Evolutionary conservation across 1,139 yeast genomes (phyloP).

Genomic region (Lodderomyces metapsilosis): DNA sequence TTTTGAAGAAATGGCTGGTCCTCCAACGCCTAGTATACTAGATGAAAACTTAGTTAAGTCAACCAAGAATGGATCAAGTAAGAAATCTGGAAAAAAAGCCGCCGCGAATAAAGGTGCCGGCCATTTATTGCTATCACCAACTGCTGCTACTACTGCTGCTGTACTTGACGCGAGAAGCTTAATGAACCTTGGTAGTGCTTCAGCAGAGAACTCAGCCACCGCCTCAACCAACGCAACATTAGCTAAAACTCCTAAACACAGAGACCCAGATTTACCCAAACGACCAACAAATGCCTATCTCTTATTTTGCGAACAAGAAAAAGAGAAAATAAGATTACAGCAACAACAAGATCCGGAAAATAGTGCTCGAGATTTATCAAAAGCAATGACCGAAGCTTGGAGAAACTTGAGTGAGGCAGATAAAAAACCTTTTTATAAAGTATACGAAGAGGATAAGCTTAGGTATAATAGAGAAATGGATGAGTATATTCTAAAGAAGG

Average conservation of each 20-base stretch:
- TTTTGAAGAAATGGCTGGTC: conserved; percentile 43
- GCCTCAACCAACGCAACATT: neutral
- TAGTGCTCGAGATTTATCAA: conserved; percentile 61
- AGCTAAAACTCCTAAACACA: conserved; percentile 28
- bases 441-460: conserved; percentile 77
- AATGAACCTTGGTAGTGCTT: neutral
- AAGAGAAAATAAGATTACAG: conserved; percentile 60
- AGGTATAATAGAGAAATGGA: conserved; percentile 76
- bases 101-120: neutral
- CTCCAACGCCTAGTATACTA: conserved; percentile 39
- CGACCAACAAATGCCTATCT: conserved; percentile 89
- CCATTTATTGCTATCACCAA: neutral
- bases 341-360: conserved; percentile 42
- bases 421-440: conserved; percentile 70
- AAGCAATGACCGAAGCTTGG: conserved; percentile 85
- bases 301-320: conserved; percentile 82
- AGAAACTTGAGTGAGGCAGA: conserved; percentile 67
- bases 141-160: neutral
- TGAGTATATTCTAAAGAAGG: conserved; percentile 49
- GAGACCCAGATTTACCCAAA: conserved; percentile 85
- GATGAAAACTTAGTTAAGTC: conserved; percentile 25
- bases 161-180: neutral
- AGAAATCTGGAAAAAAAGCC: conserved; percentile 3
- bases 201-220: conserved; percentile 8
- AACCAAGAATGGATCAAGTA: conserved; percentile 20